Percentiles rank a stretch among this genome's conserved stretches.
phyloP scores from a whole-genome alignment of 2,329 filamentous ascomycete species.

The Penicillium concentricum region DNA sequence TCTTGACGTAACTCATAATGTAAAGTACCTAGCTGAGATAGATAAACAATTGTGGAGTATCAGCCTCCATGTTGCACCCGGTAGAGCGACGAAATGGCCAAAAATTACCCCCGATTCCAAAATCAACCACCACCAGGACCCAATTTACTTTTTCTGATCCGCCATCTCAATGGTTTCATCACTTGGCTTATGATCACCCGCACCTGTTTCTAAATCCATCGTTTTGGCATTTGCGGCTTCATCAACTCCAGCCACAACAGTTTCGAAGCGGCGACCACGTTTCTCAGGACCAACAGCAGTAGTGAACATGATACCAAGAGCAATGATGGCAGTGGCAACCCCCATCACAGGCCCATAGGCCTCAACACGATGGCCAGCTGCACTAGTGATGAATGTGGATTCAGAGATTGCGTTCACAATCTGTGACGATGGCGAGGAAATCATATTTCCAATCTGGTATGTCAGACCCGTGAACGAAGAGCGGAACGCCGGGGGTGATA shows the following conservation, averaged over 20 bases:
- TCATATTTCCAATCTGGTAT: constrained; percentile 73
- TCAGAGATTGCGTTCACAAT: constrained; percentile 76
- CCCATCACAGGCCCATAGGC: constrained; percentile 76
- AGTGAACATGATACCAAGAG: constrained; percentile 65
- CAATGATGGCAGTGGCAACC: constrained; percentile 74
- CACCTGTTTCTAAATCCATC: constrained; percentile 23
- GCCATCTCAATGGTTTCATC: constrained; percentile 22
- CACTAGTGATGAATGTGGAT: constrained; percentile 55
- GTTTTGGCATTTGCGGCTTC: constrained; percentile 12
- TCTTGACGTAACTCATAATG: not conserved
- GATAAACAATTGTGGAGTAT: not conserved
- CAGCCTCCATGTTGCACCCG: not conserved
- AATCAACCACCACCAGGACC: not conserved
- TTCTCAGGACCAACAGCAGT: constrained; percentile 72
- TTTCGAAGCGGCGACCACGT: constrained; percentile 68
- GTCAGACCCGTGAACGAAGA: constrained; percentile 67
- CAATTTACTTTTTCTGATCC: constrained; percentile 13
- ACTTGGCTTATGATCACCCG: constrained; percentile 22
- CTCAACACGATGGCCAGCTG: constrained; percentile 58
- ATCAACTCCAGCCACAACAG: constrained; percentile 49
- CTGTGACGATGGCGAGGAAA: constrained; percentile 63
- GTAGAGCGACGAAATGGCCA: not conserved
- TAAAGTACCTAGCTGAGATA: not conserved
- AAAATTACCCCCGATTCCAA: not conserved
- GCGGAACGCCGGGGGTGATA: constrained; percentile 69